Conservation (phyloP, 148 eudicot species). For the Cornus kousa region DNA sequence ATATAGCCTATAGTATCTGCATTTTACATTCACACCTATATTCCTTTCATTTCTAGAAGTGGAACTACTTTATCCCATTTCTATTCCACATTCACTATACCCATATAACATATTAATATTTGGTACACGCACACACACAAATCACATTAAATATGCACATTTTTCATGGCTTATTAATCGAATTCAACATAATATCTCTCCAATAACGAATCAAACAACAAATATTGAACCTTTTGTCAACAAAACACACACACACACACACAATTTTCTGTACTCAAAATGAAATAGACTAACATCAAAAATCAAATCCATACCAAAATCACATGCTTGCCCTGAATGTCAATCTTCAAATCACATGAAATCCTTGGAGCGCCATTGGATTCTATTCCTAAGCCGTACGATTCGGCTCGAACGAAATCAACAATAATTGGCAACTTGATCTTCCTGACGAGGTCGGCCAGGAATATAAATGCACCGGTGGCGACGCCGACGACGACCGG, state of each 20-base stretch:
- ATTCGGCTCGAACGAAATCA: slow-evolving; percentile 56
- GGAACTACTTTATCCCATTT: no score
- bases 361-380: slow-evolving; percentile 63
- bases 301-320: slow-evolving; percentile 42
- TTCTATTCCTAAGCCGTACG: slow-evolving; percentile 56
- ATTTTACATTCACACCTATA: no score
- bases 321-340: slow-evolving; percentile 61
- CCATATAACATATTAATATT: no score
- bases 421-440: slow-evolving; percentile 50
- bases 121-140: no score
- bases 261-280: background rate
- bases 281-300: background rate
- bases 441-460: slow-evolving; percentile 73
- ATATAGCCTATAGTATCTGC: background rate
- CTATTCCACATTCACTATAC: no score
- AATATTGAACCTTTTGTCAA: background rate
- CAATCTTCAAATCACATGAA: slow-evolving; percentile 53
- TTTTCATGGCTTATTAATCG: background rate
- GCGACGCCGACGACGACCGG: slow-evolving; percentile 74
- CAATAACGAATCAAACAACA: background rate
- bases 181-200: background rate
- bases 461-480: slow-evolving; percentile 69
- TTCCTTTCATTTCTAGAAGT: no score
- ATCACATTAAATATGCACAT: no score
- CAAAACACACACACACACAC: no score